Percentiles rank a stretch among this genome's conserved stretches.
phyloP scores from a whole-genome alignment of 768 basidiomycete genomes.

The Podaxis sp. region DNA sequence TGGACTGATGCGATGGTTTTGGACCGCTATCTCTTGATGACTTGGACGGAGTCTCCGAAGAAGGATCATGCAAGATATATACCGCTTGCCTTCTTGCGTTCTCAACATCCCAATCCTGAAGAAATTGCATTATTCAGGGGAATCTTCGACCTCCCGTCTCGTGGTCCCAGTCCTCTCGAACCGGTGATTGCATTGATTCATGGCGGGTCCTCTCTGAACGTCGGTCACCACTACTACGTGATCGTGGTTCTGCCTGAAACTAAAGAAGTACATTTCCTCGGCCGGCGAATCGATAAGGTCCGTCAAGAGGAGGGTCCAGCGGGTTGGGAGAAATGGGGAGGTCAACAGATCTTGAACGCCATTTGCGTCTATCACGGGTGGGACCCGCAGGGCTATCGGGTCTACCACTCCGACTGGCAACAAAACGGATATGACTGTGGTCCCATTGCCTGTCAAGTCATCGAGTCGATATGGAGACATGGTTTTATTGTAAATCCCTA shows the following conservation, averaged over 20 bases:
- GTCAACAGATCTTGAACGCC: neutral
- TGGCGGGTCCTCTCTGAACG: neutral
- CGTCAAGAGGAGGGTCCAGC: neutral
- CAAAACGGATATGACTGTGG: neutral
- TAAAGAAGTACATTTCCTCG: neutral
- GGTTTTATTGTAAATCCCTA: neutral
- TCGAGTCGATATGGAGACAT: neutral
- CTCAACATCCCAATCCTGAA: neutral
- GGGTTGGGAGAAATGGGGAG: neutral
- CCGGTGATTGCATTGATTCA: neutral
- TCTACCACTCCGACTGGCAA: neutral
- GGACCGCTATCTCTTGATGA: neutral
- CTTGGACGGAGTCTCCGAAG: neutral
- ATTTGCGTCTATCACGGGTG: neutral
- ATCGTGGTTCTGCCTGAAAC: neutral
- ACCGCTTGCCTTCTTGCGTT: neutral
- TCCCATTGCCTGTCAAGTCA: neutral
- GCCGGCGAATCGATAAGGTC: neutral
- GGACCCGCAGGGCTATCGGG: neutral
- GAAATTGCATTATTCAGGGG: neutral
- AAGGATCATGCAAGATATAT: neutral
- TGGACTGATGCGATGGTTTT: neutral
- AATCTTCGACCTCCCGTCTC: neutral
- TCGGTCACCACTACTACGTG: neutral
- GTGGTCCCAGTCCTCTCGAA: neutral